phyloP scores from a whole-genome alignment of 257 asterid species.

The Penstemon newberryi region DNA sequence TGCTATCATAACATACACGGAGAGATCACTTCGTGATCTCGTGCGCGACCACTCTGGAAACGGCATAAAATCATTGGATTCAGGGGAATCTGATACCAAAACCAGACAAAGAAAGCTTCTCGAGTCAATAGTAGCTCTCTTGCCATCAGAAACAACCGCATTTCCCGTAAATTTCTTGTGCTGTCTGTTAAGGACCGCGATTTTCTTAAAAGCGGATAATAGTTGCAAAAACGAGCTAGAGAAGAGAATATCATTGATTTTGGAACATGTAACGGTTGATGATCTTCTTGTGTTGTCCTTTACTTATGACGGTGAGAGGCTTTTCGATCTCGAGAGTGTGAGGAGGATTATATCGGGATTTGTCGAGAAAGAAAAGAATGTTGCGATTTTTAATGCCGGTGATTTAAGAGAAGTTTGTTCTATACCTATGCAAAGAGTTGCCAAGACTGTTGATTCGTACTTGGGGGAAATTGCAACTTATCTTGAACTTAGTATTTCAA shows the following conservation, averaged over 20 bases:
- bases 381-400: conserved; percentile 71
- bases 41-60: conserved; percentile 79
- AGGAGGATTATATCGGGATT: conserved; percentile 79
- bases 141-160: conserved; percentile 68
- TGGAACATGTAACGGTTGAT: conserved; percentile 79
- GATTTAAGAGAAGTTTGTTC: conserved; percentile 67
- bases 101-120: conserved; percentile 62
- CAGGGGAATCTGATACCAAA: conserved; percentile 43
- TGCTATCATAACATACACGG: conserved; percentile 80
- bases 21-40: conserved; percentile 70
- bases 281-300: conserved; percentile 70
- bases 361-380: conserved; percentile 78
- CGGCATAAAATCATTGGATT: conserved; percentile 34
- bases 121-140: conserved; percentile 61
- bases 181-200: conserved; percentile 80
- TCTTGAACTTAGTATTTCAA: conserved; percentile 67
- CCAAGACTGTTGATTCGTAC: conserved; percentile 78
- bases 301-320: conserved; percentile 77
- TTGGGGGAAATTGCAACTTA: conserved; percentile 76
- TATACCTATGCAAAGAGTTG: conserved; percentile 64
- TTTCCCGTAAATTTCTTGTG: conserved; percentile 87
- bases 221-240: conserved; percentile 78
- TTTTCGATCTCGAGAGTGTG: conserved; percentile 86
- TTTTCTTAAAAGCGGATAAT: conserved; percentile 52
- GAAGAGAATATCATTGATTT: conserved; percentile 55